Evolutionary conservation across 1,284 basidiomycete species (phyloP).

Genomic region (Fomitopsis pinicola): DNA sequence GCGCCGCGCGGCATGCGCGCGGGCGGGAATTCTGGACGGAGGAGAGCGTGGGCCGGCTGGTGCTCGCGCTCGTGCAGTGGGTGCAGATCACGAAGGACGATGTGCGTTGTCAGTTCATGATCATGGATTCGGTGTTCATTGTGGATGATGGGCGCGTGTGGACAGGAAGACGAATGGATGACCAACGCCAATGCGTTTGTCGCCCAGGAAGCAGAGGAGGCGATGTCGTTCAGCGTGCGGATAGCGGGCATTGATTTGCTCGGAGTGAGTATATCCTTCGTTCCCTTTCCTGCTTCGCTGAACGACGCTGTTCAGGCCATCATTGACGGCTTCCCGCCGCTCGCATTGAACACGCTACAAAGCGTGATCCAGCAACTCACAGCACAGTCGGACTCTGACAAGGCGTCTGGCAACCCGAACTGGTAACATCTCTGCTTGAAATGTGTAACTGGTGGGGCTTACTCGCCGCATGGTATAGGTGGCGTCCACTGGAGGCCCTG

Average conservation of each 20-base stretch:
- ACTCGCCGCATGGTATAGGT: slow-evolving; percentile 44
- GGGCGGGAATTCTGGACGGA: slow-evolving; percentile 58
- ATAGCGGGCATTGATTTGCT: slow-evolving; percentile 84
- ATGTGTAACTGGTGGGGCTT: not conserved
- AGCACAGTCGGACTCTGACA: slow-evolving; percentile 47
- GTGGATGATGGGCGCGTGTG: not conserved
- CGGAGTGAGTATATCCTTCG: slow-evolving; percentile 49
- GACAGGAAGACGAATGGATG: slow-evolving; percentile 87
- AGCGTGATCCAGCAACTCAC: slow-evolving; percentile 53
- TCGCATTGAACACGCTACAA: slow-evolving; percentile 58
- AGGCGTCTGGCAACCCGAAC: slow-evolving; percentile 44
- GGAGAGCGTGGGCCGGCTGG: slow-evolving; percentile 50
- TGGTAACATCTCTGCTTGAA: slow-evolving; percentile 39
- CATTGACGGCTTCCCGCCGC: slow-evolving; percentile 60
- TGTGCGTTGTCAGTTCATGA: slow-evolving; percentile 40
- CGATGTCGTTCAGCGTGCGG: slow-evolving; percentile 76
- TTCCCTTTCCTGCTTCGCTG: not conserved
- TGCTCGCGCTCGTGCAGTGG: slow-evolving; percentile 66
- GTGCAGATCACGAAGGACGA: slow-evolving; percentile 89
- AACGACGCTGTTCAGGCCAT: slow-evolving; percentile 47
- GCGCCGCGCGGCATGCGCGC: slow-evolving; percentile 56
- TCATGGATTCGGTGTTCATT: not conserved
- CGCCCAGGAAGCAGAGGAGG: slow-evolving; percentile 93
- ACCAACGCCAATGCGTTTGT: slow-evolving; percentile 90
- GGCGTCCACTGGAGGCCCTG: slow-evolving; percentile 84